Conservation (phyloP, 2,329 filamentous ascomycete genomes). For the Pseudovirgaria hyperparasitica region DNA sequence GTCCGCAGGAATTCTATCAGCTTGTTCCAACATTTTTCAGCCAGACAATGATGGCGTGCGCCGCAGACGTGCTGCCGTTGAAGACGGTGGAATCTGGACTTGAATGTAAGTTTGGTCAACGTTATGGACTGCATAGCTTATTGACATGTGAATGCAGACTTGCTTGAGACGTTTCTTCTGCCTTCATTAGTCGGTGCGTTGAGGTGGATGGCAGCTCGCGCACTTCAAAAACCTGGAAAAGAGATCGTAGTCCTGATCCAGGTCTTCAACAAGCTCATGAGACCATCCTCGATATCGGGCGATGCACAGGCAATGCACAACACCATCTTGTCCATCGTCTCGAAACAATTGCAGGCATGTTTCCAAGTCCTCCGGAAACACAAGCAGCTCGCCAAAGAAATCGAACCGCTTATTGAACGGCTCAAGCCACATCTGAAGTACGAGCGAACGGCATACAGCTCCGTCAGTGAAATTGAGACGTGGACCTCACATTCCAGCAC, state of each 20-base stretch:
- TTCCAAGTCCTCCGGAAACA: constrained; percentile 54
- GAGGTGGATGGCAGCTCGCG: constrained; percentile 55
- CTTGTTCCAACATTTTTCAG: constrained; percentile 66
- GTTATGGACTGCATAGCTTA: constrained; percentile 2
- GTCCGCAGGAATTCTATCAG: constrained; percentile 71
- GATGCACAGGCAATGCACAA: constrained; percentile 61
- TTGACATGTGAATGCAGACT: constrained; percentile 33
- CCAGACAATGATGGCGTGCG: constrained; percentile 59
- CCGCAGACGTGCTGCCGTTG: constrained; percentile 51
- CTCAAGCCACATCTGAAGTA: constrained; percentile 47
- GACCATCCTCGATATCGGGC: constrained; percentile 54
- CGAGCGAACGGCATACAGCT: constrained; percentile 48
- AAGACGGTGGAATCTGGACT: constrained; percentile 62
- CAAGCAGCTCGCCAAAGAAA: constrained; percentile 53
- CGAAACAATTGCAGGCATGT: constrained; percentile 54
- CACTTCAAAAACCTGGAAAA: constrained; percentile 50
- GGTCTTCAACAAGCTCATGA: constrained; percentile 60
- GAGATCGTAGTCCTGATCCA: constrained; percentile 58
- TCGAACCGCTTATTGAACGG: constrained; percentile 55
- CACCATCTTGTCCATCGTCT: constrained; percentile 58
- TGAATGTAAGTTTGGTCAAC: constrained; percentile 45
- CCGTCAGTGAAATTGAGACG: constrained; percentile 53
- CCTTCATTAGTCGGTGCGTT: constrained; percentile 65
- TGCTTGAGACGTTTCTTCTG: constrained; percentile 69
- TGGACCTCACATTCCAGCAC: constrained; percentile 50